A percentile compares a stretch with the other conserved stretches of the same genome.
Conservation (phyloP, 2,329 filamentous ascomycete genomes). For the Fusarium sp. region DNA sequence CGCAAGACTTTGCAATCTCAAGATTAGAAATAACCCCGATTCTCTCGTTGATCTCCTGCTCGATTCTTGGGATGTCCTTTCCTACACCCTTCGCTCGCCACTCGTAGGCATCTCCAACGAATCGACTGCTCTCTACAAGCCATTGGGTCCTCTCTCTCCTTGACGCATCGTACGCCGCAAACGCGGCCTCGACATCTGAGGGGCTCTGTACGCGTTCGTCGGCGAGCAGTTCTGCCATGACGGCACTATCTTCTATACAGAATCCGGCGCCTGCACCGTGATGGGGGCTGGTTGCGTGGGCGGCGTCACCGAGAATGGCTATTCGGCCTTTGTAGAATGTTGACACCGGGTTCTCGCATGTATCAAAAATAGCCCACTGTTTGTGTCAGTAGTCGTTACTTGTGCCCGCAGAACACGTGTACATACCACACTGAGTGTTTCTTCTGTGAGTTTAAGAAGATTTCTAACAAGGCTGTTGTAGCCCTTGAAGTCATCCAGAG, state of each 20-base stretch:
- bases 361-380: slow-evolving; percentile 63
- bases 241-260: slow-evolving; percentile 65
- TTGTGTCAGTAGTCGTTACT: background rate
- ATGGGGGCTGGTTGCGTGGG: slow-evolving; percentile 72
- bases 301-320: slow-evolving; percentile 71
- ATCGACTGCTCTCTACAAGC: slow-evolving; percentile 64
- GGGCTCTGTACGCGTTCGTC: slow-evolving; percentile 53
- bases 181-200: slow-evolving; percentile 43
- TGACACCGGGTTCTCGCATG: slow-evolving; percentile 59
- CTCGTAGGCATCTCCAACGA: slow-evolving; percentile 59
- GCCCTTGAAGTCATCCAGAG: slow-evolving; percentile 53
- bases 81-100: slow-evolving; percentile 53
- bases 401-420: background rate
- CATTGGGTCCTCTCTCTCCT: slow-evolving; percentile 64
- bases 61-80: slow-evolving; percentile 32
- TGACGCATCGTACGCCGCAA: slow-evolving; percentile 63
- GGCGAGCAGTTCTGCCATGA: slow-evolving; percentile 61
- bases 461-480: slow-evolving; percentile 52
- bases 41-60: slow-evolving; percentile 38
- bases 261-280: slow-evolving; percentile 71
- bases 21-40: slow-evolving; percentile 28
- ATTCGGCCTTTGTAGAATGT: slow-evolving; percentile 59
- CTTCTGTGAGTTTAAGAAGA: slow-evolving; percentile 50
- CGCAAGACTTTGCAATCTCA: slow-evolving; percentile 18
- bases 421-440: slow-evolving; percentile 45